phyloP scores from a whole-genome alignment of 257 asterid genomes.

The Phtheirospermum japonicum region DNA sequence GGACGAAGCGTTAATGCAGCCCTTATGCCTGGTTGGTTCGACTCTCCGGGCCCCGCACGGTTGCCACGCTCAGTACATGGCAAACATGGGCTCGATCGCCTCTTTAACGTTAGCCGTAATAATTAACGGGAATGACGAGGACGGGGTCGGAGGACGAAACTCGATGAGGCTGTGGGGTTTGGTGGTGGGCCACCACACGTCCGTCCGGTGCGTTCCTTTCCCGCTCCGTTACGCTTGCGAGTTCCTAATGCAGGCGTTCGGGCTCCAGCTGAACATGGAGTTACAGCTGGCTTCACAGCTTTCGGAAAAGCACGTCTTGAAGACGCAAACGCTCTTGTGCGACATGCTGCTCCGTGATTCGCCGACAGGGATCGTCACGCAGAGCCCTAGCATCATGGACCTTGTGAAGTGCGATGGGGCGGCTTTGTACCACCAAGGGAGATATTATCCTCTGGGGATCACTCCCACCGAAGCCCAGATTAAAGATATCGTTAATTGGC shows the following conservation, averaged over 20 bases:
- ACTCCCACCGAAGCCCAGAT: conserved; percentile 54
- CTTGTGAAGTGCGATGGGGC: conserved; percentile 65
- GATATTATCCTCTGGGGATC: conserved; percentile 42
- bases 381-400: conserved; percentile 61
- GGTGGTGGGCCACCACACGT: conserved; percentile 67
- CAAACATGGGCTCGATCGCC: conserved; percentile 63
- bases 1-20: conserved; percentile 40
- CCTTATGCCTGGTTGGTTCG: conserved; percentile 45
- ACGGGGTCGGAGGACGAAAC: conserved; percentile 35
- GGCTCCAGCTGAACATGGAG: conserved; percentile 65
- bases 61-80: conserved; percentile 69
- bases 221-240: conserved; percentile 76
- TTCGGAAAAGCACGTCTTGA: conserved; percentile 52
- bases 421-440: conserved; percentile 41
- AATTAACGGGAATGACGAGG: conserved; percentile 57
- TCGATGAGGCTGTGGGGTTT: conserved; percentile 60
- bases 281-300: conserved; percentile 55
- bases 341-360: conserved; percentile 70
- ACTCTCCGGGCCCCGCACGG: conserved; percentile 70
- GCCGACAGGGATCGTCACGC: conserved; percentile 61
- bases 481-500: conserved; percentile 56
- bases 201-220: conserved; percentile 64
- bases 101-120: conserved; percentile 62
- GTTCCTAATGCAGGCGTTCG: conserved; percentile 63
- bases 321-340: conserved; percentile 61